Evolutionary conservation across 495 filamentous ascomycete species (phyloP).

Genomic region (Articulospora tetracladia): DNA sequence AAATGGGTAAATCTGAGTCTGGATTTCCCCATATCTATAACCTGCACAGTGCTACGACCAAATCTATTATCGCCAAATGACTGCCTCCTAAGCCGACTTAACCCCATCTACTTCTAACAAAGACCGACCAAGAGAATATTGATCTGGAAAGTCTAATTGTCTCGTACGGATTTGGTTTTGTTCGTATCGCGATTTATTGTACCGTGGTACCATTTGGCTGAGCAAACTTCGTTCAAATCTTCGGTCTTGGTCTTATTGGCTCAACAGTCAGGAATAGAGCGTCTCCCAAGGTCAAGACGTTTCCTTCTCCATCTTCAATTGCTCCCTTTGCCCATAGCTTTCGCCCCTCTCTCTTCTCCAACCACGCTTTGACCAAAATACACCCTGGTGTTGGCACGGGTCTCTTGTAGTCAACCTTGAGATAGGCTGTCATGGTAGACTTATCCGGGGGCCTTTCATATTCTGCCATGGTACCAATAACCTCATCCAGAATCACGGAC

Average conservation of each 20-base stretch:
- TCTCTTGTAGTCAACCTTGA: conserved; percentile 29
- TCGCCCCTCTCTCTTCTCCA: conserved; percentile 28
- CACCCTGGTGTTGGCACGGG: conserved; percentile 27
- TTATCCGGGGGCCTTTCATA: conserved; percentile 12
- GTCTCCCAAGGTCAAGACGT: conserved; percentile 25
- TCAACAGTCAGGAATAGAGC: conserved; percentile 26
- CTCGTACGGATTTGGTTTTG: no score
- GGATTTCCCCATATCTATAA: no score
- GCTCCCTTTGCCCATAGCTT: conserved; percentile 27
- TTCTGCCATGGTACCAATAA: conserved; percentile 20
- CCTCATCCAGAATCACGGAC: conserved; percentile 24
- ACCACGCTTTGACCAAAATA: conserved; percentile 24
- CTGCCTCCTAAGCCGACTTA: no score
- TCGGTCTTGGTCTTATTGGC: background rate
- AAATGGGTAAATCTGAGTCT: no score
- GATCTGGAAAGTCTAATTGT: no score
- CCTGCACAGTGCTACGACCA: no score
- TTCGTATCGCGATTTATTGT: no score
- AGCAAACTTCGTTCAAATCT: conserved; percentile 8
- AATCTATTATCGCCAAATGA: no score
- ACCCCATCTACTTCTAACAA: no score
- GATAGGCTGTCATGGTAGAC: conserved; percentile 26
- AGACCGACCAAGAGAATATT: no score
- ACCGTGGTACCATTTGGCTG: no score
- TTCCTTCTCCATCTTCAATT: conserved; percentile 31